Evolutionary conservation across 23 red algal genomes (phyloP).

Genomic region (Gracilaria gracilis): DNA sequence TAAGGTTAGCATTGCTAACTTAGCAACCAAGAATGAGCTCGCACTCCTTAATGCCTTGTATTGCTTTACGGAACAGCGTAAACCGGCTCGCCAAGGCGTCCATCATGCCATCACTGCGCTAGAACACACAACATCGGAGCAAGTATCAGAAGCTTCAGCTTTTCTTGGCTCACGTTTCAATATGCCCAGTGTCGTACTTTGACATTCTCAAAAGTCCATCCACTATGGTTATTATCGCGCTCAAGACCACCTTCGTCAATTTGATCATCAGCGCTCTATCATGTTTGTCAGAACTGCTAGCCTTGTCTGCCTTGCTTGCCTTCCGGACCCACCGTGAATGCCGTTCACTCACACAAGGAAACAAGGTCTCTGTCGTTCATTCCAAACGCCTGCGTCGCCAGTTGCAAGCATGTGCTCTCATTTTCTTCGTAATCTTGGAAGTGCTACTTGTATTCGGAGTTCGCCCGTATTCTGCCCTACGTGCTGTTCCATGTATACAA

Average conservation of each 20-base stretch:
- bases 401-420: conserved; percentile 5
- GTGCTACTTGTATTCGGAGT: background rate
- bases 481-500: background rate
- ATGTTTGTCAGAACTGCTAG: conserved; percentile 21
- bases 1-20: too few species aligned
- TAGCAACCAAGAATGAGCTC: too few species aligned
- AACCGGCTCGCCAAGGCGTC: too few species aligned
- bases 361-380: background rate
- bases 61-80: too few species aligned
- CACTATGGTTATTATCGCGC: conserved; percentile 13
- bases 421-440: conserved; percentile 17
- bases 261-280: conserved; percentile 3
- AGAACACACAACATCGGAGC: too few species aligned
- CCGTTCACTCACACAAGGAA: background rate
- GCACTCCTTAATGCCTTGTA: too few species aligned
- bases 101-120: too few species aligned
- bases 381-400: conserved; percentile 10
- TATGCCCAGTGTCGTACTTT: background rate
- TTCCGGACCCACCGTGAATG: conserved; percentile 5
- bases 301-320: conserved; percentile 7
- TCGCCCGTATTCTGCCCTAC: background rate
- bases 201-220: background rate
- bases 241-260: conserved; percentile 17
- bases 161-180: background rate
- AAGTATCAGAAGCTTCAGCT: background rate